A percentile compares a stretch with the other conserved stretches of the same genome.
Evolutionary conservation across 306 rosid genomes (phyloP).

Genomic region (Cucurbita pepo): DNA sequence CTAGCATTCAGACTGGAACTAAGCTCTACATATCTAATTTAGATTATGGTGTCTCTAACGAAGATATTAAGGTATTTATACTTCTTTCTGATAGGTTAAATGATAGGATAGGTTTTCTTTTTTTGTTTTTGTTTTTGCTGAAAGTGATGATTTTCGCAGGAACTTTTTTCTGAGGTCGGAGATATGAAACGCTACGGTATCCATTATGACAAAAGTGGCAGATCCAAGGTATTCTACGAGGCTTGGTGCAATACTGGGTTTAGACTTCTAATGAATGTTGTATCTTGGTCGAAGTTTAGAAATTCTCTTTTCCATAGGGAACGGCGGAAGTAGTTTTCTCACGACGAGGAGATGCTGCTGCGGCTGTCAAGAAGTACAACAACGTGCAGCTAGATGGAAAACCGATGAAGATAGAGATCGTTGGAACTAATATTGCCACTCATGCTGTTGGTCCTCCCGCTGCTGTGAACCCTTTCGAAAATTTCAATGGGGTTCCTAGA

Average conservation of each 20-base stretch:
- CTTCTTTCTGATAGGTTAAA: neutral
- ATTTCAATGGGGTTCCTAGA: slow-evolving; percentile 32
- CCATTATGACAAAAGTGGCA: slow-evolving; percentile 86
- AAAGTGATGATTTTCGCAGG: slow-evolving; percentile 28
- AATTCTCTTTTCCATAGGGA: slow-evolving; percentile 44
- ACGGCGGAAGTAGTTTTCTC: slow-evolving; percentile 85
- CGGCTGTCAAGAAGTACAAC: slow-evolving; percentile 90
- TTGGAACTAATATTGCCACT: slow-evolving; percentile 62
- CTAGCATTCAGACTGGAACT: slow-evolving; percentile 82
- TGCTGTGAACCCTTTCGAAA: slow-evolving; percentile 31
- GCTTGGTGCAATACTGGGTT: slow-evolving; percentile 7
- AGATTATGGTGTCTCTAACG: slow-evolving; percentile 83
- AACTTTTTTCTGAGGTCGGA: slow-evolving; percentile 84
- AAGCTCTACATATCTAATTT: slow-evolving; percentile 84
- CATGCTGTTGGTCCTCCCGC: slow-evolving; percentile 19
- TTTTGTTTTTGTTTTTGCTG: neutral
- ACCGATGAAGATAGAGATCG: slow-evolving; percentile 91
- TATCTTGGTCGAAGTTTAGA: slow-evolving; percentile 15
- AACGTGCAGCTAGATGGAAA: slow-evolving; percentile 88
- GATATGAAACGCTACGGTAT: slow-evolving; percentile 62
- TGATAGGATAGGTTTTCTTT: neutral
- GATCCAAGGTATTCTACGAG: slow-evolving; percentile 70
- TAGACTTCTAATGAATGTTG: slow-evolving; percentile 12
- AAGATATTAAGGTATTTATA: slow-evolving; percentile 61
- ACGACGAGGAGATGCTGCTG: slow-evolving; percentile 57